Evolutionary conservation across 2,329 filamentous ascomycete genomes (phyloP).

Genomic region (Neofusicoccum parvum): DNA sequence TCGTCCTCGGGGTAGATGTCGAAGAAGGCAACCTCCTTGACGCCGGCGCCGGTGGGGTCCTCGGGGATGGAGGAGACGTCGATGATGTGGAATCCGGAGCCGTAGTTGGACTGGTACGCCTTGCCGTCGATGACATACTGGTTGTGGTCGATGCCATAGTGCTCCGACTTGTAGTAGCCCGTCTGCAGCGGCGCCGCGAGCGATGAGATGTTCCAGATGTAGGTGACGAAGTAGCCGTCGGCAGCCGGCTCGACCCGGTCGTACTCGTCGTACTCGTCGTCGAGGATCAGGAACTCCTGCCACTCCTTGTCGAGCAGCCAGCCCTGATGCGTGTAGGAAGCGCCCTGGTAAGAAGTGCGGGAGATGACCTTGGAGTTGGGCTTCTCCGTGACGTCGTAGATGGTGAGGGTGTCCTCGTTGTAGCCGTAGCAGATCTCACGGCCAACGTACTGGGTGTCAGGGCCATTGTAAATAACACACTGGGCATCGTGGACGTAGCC

Average conservation of each 20-base stretch:
- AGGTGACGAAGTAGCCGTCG: constrained; percentile 40
- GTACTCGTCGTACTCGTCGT: constrained; percentile 44
- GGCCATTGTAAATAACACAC: constrained; percentile 59
- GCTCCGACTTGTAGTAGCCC: constrained; percentile 44
- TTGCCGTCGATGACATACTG: constrained; percentile 49
- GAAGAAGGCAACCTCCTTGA: constrained; percentile 48
- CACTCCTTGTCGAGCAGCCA: constrained; percentile 49
- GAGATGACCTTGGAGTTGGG: constrained; percentile 51
- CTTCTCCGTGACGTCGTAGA: constrained; percentile 58
- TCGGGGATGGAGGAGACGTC: constrained; percentile 45
- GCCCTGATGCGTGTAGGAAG: constrained; percentile 62
- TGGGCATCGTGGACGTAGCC: constrained; percentile 66
- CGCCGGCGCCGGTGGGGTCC: constrained; percentile 43
- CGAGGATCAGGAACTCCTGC: constrained; percentile 40
- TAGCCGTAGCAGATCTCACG: constrained; percentile 60
- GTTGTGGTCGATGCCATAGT: constrained; percentile 50
- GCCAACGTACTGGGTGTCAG: constrained; percentile 51
- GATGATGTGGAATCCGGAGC: constrained; percentile 44
- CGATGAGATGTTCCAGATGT: constrained; percentile 43
- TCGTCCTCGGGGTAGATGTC: constrained; percentile 49
- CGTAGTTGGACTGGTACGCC: constrained; percentile 49
- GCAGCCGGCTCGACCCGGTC: constrained; percentile 37
- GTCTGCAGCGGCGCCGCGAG: constrained; percentile 42
- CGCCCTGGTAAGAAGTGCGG: constrained; percentile 58
- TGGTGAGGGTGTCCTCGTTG: constrained; percentile 56